Evolutionary conservation across 2,329 filamentous ascomycete species (phyloP).

Genomic region (Lithohypha guttulata): DNA sequence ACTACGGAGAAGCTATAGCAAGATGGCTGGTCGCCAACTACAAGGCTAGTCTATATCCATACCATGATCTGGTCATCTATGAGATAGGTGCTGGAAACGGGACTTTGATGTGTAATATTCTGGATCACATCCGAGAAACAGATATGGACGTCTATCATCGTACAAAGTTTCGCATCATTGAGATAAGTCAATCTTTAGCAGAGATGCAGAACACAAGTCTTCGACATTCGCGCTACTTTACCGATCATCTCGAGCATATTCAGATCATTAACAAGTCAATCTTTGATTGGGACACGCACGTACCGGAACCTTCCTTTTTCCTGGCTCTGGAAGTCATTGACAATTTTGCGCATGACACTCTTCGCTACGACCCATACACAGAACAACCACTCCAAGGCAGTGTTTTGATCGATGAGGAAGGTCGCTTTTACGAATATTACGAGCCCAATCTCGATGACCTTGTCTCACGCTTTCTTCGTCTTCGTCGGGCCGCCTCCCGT

Average conservation of each 20-base stretch:
- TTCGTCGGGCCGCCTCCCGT: constrained; percentile 62
- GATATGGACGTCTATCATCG: constrained; percentile 89
- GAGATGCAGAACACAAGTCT: constrained; percentile 61
- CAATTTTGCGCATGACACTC: constrained; percentile 90
- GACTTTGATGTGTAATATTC: constrained; percentile 94
- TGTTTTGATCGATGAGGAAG: constrained; percentile 71
- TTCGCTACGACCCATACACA: constrained; percentile 78
- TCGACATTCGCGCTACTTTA: constrained; percentile 51
- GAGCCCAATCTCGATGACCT: constrained; percentile 68
- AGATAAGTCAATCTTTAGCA: constrained; percentile 78
- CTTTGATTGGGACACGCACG: constrained; percentile 82
- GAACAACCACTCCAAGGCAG: constrained; percentile 77
- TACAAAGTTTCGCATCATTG: constrained; percentile 89
- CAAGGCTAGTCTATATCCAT: constrained; percentile 84
- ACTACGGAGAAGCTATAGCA: constrained; percentile 95
- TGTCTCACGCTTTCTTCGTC: constrained; percentile 67
- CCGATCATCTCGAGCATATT: constrained; percentile 72
- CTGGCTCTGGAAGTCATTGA: constrained; percentile 96
- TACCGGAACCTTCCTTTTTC: constrained; percentile 94
- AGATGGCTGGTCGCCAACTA: constrained; percentile 94
- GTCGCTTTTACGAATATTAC: constrained; percentile 95
- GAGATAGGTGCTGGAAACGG: constrained; percentile 97
- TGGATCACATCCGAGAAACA: constrained; percentile 85
- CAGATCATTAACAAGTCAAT: constrained; percentile 92
- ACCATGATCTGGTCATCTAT: constrained; percentile 95